Evolutionary conservation across 305 asterid genomes (phyloP).

Genomic region (Solanum aculeatissimum): DNA sequence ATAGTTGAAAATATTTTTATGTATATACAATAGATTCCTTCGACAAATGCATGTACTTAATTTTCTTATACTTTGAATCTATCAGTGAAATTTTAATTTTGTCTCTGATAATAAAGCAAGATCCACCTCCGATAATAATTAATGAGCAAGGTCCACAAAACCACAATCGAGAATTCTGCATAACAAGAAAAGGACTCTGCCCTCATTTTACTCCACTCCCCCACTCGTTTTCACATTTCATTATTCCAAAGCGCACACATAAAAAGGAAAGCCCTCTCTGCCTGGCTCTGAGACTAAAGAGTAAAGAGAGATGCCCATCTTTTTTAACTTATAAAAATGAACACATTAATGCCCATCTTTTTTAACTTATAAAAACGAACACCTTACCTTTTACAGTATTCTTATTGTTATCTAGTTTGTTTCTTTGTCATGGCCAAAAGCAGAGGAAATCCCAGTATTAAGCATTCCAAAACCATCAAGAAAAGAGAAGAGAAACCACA

Average conservation of each 20-base stretch:
- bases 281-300: not conserved
- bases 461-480: conserved; percentile 6
- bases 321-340: not conserved
- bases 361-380: not conserved
- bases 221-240: not conserved
- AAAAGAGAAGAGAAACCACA: conserved; percentile 31
- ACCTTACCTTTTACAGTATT: not conserved
- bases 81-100: no score
- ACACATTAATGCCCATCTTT: not conserved
- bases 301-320: not conserved
- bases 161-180: not conserved
- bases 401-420: not conserved
- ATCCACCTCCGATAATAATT: not conserved
- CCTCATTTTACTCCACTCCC: conserved; percentile 1
- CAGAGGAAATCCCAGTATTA: conserved; percentile 26
- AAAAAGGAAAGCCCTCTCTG: not conserved
- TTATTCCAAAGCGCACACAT: not conserved
- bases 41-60: not conserved
- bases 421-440: conserved; percentile 36
- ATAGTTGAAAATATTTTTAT: no score
- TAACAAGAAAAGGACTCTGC: not conserved
- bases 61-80: no score
- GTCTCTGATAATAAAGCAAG: no score
- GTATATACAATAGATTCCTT: not conserved
- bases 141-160: not conserved